phyloP scores from a whole-genome alignment of 2,329 filamentous ascomycete genomes.

The Amauroascus niger region DNA sequence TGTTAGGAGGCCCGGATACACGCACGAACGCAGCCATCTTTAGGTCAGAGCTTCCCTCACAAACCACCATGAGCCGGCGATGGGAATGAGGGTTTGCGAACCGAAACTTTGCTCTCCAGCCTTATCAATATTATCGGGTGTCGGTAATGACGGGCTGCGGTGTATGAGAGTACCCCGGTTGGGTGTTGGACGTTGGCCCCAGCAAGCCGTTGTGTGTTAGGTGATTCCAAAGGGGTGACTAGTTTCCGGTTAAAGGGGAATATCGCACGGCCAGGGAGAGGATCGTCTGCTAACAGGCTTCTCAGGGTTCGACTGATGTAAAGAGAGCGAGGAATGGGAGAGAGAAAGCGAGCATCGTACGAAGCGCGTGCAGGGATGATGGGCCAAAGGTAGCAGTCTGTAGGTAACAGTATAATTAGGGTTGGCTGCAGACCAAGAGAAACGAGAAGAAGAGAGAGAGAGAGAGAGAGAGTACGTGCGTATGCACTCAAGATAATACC shows the following conservation, averaged over 20 bases:
- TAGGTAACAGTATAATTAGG: background rate
- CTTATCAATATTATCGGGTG: constrained; percentile 2
- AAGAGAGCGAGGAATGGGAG: background rate
- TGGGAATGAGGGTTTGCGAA: background rate
- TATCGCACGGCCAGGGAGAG: too few relatives aligned
- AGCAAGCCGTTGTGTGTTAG: too few relatives aligned
- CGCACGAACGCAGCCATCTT: constrained; percentile 75
- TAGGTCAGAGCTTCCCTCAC: constrained; percentile 20
- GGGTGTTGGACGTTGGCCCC: background rate
- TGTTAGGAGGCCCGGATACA: constrained; percentile 94
- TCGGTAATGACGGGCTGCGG: background rate
- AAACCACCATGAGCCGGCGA: constrained; percentile 16
- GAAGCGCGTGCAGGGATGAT: background rate
- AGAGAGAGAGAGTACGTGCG: background rate
- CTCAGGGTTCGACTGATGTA: background rate
- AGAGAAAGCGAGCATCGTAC: background rate
- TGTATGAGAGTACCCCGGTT: constrained; percentile 9
- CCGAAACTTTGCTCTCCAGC: background rate
- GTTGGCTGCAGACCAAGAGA: background rate
- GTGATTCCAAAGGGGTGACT: too few relatives aligned
- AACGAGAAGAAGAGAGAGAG: too few relatives aligned
- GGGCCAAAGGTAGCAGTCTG: background rate
- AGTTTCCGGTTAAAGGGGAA: too few relatives aligned
- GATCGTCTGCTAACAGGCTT: too few relatives aligned
- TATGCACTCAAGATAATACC: background rate